phyloP scores from a whole-genome alignment of 441 rosid genomes.

The Breynia disticha region DNA sequence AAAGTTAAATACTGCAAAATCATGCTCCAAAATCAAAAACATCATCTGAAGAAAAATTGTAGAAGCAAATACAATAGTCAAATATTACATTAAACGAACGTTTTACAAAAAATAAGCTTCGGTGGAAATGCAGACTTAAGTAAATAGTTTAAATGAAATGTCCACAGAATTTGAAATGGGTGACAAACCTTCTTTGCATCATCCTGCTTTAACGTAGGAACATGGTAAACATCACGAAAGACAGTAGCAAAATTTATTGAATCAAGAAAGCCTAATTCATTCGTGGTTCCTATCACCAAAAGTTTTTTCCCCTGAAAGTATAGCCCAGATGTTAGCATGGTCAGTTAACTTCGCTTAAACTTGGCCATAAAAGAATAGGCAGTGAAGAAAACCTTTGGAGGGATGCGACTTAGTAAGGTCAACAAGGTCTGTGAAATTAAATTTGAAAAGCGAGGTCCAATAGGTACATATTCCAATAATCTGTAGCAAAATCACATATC shows the following conservation, averaged over 20 bases:
- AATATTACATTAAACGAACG: too few species aligned
- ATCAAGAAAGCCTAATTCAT: slow-evolving; percentile 74
- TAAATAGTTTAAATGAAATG: not conserved
- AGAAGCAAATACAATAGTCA: too few species aligned
- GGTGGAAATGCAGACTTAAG: too few species aligned
- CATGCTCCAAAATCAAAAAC: too few species aligned
- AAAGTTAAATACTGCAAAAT: not conserved
- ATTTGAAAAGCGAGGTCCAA: slow-evolving; percentile 96
- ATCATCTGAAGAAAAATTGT: too few species aligned
- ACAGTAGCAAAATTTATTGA: slow-evolving; percentile 66
- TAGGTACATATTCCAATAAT: slow-evolving; percentile 82
- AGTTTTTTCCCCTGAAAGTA: slow-evolving; percentile 72
- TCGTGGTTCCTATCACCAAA: slow-evolving; percentile 87
- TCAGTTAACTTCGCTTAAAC: not conserved
- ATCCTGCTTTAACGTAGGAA: slow-evolving; percentile 61
- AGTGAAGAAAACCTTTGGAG: slow-evolving; percentile 59
- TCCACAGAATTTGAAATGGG: not conserved
- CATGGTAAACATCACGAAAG: slow-evolving; percentile 61
- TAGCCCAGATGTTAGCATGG: slow-evolving; percentile 5
- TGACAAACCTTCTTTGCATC: slow-evolving; percentile 78
- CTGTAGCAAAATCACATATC: slow-evolving; percentile 30
- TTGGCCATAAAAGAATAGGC: slow-evolving; percentile 3
- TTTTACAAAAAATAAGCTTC: too few species aligned
- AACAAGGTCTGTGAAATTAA: slow-evolving; percentile 78
- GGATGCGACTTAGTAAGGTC: slow-evolving; percentile 84